Conservation (phyloP, 345 rosid species). For the Populus deltoides region DNA sequence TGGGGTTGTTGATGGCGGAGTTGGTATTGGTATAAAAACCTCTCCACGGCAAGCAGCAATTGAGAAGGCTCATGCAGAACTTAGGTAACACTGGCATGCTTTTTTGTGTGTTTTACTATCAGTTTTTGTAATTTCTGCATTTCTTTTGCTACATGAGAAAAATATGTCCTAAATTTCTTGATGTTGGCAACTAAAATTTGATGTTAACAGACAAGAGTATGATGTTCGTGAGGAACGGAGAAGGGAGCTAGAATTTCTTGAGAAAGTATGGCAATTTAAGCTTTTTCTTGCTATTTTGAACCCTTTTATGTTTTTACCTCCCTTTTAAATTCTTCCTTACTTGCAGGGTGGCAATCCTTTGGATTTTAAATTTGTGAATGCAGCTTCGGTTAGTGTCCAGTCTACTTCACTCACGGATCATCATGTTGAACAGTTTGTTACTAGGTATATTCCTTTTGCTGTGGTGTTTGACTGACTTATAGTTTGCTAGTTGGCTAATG, state of each 20-base stretch:
- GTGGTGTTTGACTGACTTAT: slow-evolving; percentile 11
- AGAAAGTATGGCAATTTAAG: slow-evolving; percentile 66
- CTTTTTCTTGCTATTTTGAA: slow-evolving; percentile 16
- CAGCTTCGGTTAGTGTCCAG: slow-evolving; percentile 81
- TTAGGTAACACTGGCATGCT: slow-evolving; percentile 53
- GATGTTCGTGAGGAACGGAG: slow-evolving; percentile 96
- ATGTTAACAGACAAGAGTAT: slow-evolving; percentile 82
- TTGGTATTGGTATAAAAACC: slow-evolving; percentile 77
- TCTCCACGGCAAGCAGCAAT: slow-evolving; percentile 87
- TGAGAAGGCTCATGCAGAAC: slow-evolving; percentile 95
- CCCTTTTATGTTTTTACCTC: slow-evolving; percentile 13
- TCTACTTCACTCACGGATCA: slow-evolving; percentile 86
- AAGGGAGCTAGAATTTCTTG: slow-evolving; percentile 91
- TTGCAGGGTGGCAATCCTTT: slow-evolving; percentile 97
- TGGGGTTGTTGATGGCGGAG: slow-evolving; percentile 94
- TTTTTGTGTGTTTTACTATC: slow-evolving; percentile 1
- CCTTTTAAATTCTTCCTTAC: slow-evolving; percentile 17
- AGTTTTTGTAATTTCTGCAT: not conserved
- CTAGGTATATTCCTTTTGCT: slow-evolving; percentile 55
- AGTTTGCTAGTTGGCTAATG: slow-evolving; percentile 19
- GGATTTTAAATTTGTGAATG: slow-evolving; percentile 82
- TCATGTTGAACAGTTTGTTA: slow-evolving; percentile 73
- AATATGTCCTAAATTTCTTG: not conserved
- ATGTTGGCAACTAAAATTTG: slow-evolving; percentile 10
- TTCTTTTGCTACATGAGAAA: not conserved